Percentiles rank a stretch among this genome's conserved stretches.
Evolutionary conservation across 345 rosid genomes (phyloP).

Genomic region (Brassica cretica): DNA sequence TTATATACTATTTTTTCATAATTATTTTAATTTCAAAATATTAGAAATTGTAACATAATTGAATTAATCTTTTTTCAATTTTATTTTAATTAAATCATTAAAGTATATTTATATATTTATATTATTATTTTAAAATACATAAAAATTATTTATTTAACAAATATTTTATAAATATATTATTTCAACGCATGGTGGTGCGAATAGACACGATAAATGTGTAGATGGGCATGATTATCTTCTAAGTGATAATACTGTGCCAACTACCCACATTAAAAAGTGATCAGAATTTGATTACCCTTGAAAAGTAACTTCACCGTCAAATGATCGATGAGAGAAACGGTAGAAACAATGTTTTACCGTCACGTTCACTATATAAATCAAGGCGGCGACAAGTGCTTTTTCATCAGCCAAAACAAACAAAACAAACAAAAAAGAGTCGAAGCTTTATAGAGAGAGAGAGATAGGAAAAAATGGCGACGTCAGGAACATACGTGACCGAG

Average conservation of each 20-base stretch:
- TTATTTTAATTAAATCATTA: no score
- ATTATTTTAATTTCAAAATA: no score
- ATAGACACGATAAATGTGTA: neutral
- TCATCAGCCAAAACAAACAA: constrained; percentile 6
- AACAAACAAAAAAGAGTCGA: neutral
- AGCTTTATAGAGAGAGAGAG: neutral
- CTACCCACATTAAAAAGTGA: neutral
- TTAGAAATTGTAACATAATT: no score
- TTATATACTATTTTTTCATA: no score
- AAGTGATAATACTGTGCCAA: neutral
- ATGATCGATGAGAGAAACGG: neutral
- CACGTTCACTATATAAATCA: constrained; percentile 20
- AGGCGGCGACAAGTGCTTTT: neutral
- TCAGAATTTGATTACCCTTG: neutral
- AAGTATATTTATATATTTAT: no score
- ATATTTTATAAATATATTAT: no score
- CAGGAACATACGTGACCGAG: constrained; percentile 38
- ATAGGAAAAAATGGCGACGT: constrained; percentile 28
- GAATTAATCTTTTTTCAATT: no score
- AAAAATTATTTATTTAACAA: no score
- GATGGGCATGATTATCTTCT: neutral
- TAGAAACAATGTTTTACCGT: constrained; percentile 1
- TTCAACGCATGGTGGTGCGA: no score
- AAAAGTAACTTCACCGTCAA: neutral
- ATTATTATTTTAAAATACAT: no score